Conservation (phyloP, 2,329 filamentous ascomycete genomes). For the Xylariaceae sp. region DNA sequence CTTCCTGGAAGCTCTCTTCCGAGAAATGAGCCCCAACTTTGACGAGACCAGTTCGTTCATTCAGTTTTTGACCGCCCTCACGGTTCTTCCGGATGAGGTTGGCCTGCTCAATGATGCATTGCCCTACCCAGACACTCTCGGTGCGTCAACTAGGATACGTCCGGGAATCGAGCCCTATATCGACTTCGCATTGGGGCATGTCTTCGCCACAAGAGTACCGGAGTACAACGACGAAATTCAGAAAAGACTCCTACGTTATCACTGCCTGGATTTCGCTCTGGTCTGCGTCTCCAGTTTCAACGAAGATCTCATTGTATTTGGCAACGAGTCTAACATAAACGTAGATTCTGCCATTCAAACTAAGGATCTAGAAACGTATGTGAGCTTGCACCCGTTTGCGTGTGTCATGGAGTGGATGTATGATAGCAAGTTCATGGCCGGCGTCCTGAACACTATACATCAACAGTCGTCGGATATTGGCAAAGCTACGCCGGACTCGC, state of each 20-base stretch:
- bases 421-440: constrained; percentile 79
- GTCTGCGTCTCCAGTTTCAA: constrained; percentile 83
- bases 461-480: constrained; percentile 69
- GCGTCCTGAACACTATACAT: constrained; percentile 72
- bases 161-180: constrained; percentile 89
- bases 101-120: constrained; percentile 65
- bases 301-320: constrained; percentile 82
- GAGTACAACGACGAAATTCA: constrained; percentile 64
- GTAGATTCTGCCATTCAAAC: constrained; percentile 71
- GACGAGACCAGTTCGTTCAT: constrained; percentile 85
- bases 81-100: constrained; percentile 59
- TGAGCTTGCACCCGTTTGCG: constrained; percentile 84
- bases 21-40: constrained; percentile 70
- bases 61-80: constrained; percentile 65
- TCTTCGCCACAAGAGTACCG: constrained; percentile 63
- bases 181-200: constrained; percentile 79
- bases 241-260: constrained; percentile 66
- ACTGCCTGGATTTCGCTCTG: constrained; percentile 77
- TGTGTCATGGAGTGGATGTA: constrained; percentile 98
- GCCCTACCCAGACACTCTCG: constrained; percentile 82
- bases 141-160: constrained; percentile 65
- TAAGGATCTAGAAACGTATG: constrained; percentile 71
- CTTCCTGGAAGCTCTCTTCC: constrained; percentile 60
- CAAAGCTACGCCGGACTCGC: constrained; percentile 68
- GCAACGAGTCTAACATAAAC: constrained; percentile 68